Evolutionary conservation across 495 filamentous ascomycete species (phyloP).

Genomic region (Cairneyella variabilis): DNA sequence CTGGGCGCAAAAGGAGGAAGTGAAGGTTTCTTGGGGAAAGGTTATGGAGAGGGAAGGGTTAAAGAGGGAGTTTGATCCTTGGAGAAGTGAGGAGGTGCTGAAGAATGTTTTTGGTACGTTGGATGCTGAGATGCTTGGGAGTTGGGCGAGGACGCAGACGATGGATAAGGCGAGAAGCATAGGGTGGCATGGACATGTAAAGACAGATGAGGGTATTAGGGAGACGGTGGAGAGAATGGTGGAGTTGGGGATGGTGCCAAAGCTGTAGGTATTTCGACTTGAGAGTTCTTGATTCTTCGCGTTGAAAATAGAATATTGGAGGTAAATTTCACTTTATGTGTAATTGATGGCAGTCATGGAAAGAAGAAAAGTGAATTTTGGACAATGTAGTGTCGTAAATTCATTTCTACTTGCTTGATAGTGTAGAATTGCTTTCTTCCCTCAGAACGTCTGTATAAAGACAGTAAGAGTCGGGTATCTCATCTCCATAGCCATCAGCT

Average conservation of each 20-base stretch:
- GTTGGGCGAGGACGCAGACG: slow-evolving; percentile 23
- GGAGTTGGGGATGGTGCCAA: slow-evolving; percentile 17
- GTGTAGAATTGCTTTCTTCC: too few relatives aligned
- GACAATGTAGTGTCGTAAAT: too few relatives aligned
- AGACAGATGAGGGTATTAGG: slow-evolving; percentile 13
- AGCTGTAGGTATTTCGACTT: too few relatives aligned
- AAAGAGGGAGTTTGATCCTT: slow-evolving; percentile 19
- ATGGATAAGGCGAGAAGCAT: slow-evolving; percentile 18
- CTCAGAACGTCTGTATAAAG: too few relatives aligned
- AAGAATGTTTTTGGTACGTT: slow-evolving; percentile 22
- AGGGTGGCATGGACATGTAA: slow-evolving; percentile 16
- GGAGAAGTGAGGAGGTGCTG: slow-evolving; percentile 15
- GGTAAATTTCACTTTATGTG: too few relatives aligned
- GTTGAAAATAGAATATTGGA: too few relatives aligned
- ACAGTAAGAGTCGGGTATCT: too few relatives aligned
- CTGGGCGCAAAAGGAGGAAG: slow-evolving; percentile 42
- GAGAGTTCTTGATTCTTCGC: too few relatives aligned
- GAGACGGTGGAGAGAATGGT: slow-evolving; percentile 12
- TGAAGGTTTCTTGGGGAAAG: slow-evolving; percentile 40
- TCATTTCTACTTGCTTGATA: too few relatives aligned
- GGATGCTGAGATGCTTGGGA: slow-evolving; percentile 16
- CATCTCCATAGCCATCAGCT: too few relatives aligned
- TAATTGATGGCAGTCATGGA: too few relatives aligned
- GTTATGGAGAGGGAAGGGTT: slow-evolving; percentile 25
- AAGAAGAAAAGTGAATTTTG: too few relatives aligned